These are phyloP conservation scores for Marasmius sp. DNA, from an alignment of 1,284 basidiomycete species.

Conservation along the genomic window DNA sequence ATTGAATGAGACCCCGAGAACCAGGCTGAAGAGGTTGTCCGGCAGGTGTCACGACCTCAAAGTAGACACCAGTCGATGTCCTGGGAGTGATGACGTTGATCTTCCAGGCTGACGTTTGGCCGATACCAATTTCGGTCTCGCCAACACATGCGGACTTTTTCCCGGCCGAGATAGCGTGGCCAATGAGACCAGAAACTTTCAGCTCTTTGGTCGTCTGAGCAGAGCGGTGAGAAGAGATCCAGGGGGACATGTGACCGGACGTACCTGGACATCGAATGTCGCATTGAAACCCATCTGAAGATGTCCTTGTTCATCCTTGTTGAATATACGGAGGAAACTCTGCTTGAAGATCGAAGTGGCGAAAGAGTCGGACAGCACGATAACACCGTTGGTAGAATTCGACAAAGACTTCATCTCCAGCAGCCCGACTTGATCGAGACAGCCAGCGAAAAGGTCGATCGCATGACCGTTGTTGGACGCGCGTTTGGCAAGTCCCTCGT, in stretches of 20 bases:
- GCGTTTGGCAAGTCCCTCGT: slow-evolving; percentile 93
- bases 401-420: slow-evolving; percentile 97
- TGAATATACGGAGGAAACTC: slow-evolving; percentile 91
- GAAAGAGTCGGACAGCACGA: slow-evolving; percentile 96
- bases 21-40: slow-evolving; percentile 91
- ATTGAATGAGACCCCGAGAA: slow-evolving; percentile 95
- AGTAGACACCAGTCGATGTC: slow-evolving; percentile 93
- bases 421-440: slow-evolving; percentile 96
- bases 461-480: slow-evolving; percentile 94
- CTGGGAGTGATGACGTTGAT: slow-evolving; percentile 89
- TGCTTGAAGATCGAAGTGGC: slow-evolving; percentile 99
- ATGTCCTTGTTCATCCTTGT: slow-evolving; percentile 91
- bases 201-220: slow-evolving; percentile 95
- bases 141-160: slow-evolving; percentile 98
- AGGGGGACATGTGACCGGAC: slow-evolving; percentile 17
- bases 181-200: slow-evolving; percentile 97
- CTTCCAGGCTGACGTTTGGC: slow-evolving; percentile 99
- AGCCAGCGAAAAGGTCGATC: slow-evolving; percentile 95
- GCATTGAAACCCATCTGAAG: slow-evolving; percentile 99
- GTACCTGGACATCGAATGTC: slow-evolving; percentile 94
- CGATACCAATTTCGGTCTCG: slow-evolving; percentile 99
- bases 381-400: slow-evolving; percentile 95
- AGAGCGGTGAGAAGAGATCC: background rate
- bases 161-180: slow-evolving; percentile 95
- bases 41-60: slow-evolving; percentile 98